Evolutionary conservation across 176 grass and related monocot genomes (phyloP).

Genomic region (Pontederia crassipes): DNA sequence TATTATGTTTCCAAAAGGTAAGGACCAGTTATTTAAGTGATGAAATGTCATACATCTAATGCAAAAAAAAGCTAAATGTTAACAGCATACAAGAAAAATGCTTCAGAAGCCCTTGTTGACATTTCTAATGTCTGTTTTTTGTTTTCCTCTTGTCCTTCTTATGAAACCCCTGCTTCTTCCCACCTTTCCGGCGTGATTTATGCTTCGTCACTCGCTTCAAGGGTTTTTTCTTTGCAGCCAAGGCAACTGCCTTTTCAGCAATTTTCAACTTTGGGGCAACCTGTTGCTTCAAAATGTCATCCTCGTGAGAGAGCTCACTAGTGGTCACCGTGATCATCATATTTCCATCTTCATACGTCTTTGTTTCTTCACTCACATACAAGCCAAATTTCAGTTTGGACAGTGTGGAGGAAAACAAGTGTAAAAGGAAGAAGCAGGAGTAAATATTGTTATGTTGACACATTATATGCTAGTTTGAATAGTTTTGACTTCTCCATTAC

Average conservation of each 20-base stretch:
- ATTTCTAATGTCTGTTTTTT: slow-evolving; percentile 20
- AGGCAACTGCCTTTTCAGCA: slow-evolving; percentile 25
- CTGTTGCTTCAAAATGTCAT: slow-evolving; percentile 24
- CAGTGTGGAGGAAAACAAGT: too few relatives aligned
- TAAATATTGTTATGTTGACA: too few relatives aligned
- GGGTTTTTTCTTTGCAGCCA: slow-evolving; percentile 47
- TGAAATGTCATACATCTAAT: too few relatives aligned
- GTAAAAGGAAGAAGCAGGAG: neutral
- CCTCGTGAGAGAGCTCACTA: slow-evolving; percentile 40
- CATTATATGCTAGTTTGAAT: slow-evolving; percentile 2
- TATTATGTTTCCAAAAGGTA: too few relatives aligned
- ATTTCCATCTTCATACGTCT: slow-evolving; percentile 56
- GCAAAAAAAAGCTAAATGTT: too few relatives aligned
- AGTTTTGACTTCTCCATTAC: neutral
- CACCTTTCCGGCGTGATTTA: slow-evolving; percentile 29
- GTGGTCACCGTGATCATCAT: slow-evolving; percentile 71
- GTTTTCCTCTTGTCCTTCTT: slow-evolving; percentile 28
- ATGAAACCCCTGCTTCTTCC: neutral
- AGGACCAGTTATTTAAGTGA: too few relatives aligned
- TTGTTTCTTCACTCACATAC: slow-evolving; percentile 50
- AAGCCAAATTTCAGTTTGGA: slow-evolving; percentile 6
- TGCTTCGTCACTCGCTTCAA: slow-evolving; percentile 40
- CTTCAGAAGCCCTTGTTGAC: neutral
- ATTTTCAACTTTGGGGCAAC: slow-evolving; percentile 4
- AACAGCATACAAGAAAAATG: too few relatives aligned